A percentile compares a stretch with the other conserved stretches of the same genome.
These are phyloP conservation scores for Penicillium riverlandense DNA, from an alignment of 495 filamentous ascomycete genomes.

Conservation along the genomic window DNA sequence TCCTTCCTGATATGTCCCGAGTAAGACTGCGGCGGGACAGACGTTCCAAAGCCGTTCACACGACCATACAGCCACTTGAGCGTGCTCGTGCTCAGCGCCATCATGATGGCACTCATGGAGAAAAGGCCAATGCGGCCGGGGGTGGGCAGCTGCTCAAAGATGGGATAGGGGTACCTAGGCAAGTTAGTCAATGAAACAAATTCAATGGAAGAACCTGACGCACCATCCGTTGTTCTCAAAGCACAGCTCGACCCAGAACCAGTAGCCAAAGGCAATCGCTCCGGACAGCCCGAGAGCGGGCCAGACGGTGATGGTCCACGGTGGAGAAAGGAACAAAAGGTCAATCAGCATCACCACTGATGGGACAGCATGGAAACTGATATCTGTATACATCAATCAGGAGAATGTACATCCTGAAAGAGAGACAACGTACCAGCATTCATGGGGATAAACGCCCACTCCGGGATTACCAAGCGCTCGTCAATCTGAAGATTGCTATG, in stretches of 20 bases:
- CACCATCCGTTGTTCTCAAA: slow-evolving; percentile 68
- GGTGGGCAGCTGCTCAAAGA: slow-evolving; percentile 59
- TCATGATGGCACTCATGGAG: slow-evolving; percentile 56
- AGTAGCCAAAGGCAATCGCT: slow-evolving; percentile 66
- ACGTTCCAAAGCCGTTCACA: slow-evolving; percentile 55
- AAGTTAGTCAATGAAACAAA: slow-evolving; percentile 2
- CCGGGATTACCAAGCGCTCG: slow-evolving; percentile 51
- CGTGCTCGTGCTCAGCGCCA: slow-evolving; percentile 60
- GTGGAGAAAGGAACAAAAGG: slow-evolving; percentile 68
- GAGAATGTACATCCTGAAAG: neutral
- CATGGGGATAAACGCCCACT: slow-evolving; percentile 35
- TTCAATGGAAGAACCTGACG: slow-evolving; percentile 8
- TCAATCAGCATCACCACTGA: slow-evolving; percentile 65
- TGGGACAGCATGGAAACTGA: slow-evolving; percentile 76
- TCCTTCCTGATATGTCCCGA: slow-evolving; percentile 27
- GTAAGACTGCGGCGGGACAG: slow-evolving; percentile 14
- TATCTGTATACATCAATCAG: slow-evolving; percentile 39
- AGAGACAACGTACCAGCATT: slow-evolving; percentile 29
- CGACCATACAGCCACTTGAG: slow-evolving; percentile 61
- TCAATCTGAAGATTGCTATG: slow-evolving; percentile 47
- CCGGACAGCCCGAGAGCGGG: slow-evolving; percentile 56
- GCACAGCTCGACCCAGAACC: slow-evolving; percentile 83
- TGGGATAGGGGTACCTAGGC: slow-evolving; percentile 76
- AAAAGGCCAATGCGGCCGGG: slow-evolving; percentile 63
- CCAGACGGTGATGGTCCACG: slow-evolving; percentile 62